Base-by-base conservation (phyloP, 75 land plant species). In the Pinus taeda region DNA sequence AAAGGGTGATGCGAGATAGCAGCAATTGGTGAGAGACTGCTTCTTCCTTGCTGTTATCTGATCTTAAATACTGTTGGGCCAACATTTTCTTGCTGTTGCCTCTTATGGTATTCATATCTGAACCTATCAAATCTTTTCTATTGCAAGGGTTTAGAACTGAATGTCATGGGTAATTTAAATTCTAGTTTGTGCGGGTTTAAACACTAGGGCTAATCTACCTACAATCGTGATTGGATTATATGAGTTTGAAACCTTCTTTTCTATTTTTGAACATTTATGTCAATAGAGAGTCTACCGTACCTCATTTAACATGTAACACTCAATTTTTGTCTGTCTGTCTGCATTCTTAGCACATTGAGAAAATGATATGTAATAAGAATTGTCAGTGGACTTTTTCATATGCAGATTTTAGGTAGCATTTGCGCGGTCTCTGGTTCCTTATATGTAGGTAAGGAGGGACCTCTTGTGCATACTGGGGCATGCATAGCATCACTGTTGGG, bases 381-480 rank as follows among this genome's bases (percentile, higher is more conserved):
- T 49, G 12, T 11, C 12, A 9, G 55, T 49, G 55, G 55, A 9
- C 55, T 49, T 49, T 49, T 49, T 49, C 55, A 9, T 59, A 9
- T 85, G 73, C 83, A 90, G 93, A 85, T 90, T 14, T 79, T 91
- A 36, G 93, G 92, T 74, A 82, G 88, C 76, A 84, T 90, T 56
- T 74, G 83, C 71, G 86, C 90, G 17, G 92, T 91, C 59, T 57
- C 93, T 45, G 92, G 83, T 62, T 92, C 93, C 30, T 83, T 91
- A 69, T 77, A 81, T 36, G 67, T 90, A 59, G 93, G 93, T 6
- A 90, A 91, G 75, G 92, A 91, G 64, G 92, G 93, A 6, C 93
- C 92, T 24, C 81, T 91, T 81, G 93, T 91, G 33, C 93, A 91
- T 37, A 87, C 89, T 36, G 93, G 93, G 55, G 79, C 92, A 26